A percentile compares a stretch with the other conserved stretches of the same genome.
Evolutionary conservation across 2,329 filamentous ascomycete genomes (phyloP).

Genomic region (Penicillium sp.): DNA sequence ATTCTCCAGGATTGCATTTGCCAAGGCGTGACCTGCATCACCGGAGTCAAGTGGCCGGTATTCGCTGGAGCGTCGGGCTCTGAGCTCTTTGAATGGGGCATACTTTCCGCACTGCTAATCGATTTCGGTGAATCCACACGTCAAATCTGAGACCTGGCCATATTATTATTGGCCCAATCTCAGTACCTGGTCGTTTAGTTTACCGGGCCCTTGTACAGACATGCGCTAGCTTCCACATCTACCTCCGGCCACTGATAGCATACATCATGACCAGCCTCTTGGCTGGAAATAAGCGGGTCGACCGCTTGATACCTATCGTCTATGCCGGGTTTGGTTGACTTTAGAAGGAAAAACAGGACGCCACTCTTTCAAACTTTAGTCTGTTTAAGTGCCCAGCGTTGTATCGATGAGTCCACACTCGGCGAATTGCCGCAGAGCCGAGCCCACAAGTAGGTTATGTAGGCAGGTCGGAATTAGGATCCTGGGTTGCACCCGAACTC

Average conservation of each 20-base stretch:
- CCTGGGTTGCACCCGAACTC: neutral
- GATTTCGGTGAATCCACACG: constrained; percentile 1
- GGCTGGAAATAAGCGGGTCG: constrained; percentile 11
- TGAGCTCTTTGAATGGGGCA: constrained; percentile 14
- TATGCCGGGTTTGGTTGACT: constrained; percentile 9
- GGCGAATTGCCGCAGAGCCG: constrained; percentile 3
- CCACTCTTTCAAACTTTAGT: constrained; percentile 8
- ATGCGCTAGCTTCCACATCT: constrained; percentile 14
- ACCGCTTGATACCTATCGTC: constrained; percentile 4
- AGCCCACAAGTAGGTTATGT: constrained; percentile 1
- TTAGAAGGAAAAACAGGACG: constrained; percentile 3
- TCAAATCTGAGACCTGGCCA: constrained; percentile 5
- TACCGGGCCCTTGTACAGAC: constrained; percentile 10
- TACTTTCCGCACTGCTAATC: neutral
- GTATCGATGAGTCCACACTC: constrained; percentile 3
- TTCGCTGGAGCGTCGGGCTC: constrained; percentile 11
- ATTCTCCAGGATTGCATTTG: constrained; percentile 9
- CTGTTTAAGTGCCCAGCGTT: constrained; percentile 9
- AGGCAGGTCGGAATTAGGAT: neutral
- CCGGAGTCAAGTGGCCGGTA: constrained; percentile 10
- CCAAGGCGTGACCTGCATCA: constrained; percentile 16
- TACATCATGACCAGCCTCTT: constrained; percentile 9
- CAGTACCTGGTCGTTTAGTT: constrained; percentile 15
- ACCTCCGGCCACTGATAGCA: constrained; percentile 7
- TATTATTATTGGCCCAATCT: constrained; percentile 11